These are phyloP conservation scores for Trichosporon coremiiforme DNA, from an alignment of 1,284 basidiomycete species.

Conservation along the genomic window DNA sequence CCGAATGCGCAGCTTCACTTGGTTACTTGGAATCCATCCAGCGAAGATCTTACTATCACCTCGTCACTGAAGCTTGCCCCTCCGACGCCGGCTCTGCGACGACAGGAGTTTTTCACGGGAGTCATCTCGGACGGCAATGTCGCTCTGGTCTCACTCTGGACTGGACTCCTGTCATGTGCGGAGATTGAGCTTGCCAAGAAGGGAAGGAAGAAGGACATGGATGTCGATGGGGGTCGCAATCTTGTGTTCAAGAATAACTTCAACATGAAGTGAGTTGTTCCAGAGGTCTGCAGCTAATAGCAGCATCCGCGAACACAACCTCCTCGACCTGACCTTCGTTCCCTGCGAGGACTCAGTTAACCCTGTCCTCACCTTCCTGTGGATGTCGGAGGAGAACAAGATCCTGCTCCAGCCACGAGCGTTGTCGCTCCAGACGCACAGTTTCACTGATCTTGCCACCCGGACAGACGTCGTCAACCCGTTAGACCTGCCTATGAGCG, in stretches of 20 bases:
- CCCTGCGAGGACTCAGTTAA: constrained; percentile 53
- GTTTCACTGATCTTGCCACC: constrained; percentile 41
- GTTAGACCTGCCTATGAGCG: constrained; percentile 50
- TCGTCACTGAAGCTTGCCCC: constrained; percentile 40
- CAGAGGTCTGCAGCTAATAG: background rate
- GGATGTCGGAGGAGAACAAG: constrained; percentile 45
- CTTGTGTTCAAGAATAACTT: constrained; percentile 48
- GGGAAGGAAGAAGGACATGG: constrained; percentile 22
- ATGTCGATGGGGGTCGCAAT: constrained; percentile 26
- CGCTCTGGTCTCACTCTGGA: constrained; percentile 52
- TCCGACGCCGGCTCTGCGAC: constrained; percentile 45
- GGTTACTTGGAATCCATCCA: constrained; percentile 33
- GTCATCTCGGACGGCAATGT: constrained; percentile 41
- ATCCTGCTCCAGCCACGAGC: constrained; percentile 67
- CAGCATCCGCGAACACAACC: constrained; percentile 73
- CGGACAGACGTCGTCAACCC: constrained; percentile 62
- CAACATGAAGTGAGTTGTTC: constrained; percentile 53
- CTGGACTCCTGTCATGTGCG: constrained; percentile 51
- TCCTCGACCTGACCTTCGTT: constrained; percentile 71
- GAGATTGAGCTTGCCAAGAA: constrained; percentile 51
- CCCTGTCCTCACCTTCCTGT: constrained; percentile 66
- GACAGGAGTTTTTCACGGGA: constrained; percentile 53
- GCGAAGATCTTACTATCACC: constrained; percentile 41
- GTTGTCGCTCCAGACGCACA: constrained; percentile 64
- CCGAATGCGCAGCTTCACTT: constrained; percentile 52